Base-by-base conservation (phyloP, 106 monocot genomes). In the Dendrobium chrysotoxum region DNA sequence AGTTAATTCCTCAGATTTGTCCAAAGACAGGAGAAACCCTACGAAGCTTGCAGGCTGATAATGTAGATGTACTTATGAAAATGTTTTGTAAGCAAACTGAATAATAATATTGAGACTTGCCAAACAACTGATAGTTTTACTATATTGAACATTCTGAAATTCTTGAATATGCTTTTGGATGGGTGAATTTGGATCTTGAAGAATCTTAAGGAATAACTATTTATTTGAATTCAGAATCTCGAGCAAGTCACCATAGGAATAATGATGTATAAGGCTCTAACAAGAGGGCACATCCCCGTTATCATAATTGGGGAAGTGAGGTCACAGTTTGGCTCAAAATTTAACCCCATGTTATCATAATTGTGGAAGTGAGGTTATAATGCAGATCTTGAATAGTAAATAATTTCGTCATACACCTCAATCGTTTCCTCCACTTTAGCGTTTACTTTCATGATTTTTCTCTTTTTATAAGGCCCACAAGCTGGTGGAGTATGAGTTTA, bases 231-330 rank as follows among this genome's bases (percentile, higher is more conserved):
- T n/a, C n/a, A n/a, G n/a, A n/a, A n/a, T n/a, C n/a, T n/a, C n/a
- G n/a, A n/a, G n/a, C n/a, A n/a, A 76, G 96, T 97, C 25, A 83
- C 66, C 9, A 92, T 31, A 28, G 96, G 94, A 35, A 97, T 92
- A 75, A 94, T 18, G 38, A 94, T 86, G 73, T 94, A 97, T 12
- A 94, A 79, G 40, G 76, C 77, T 83, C 96, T 92, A 75, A 89
- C 94, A 3, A 97, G 76, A 81, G 90, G 93, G 41, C 96, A 94
- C 96, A 97, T 97, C 94, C 96, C 90, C 86, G 86, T 97, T 94
- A 75, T 82, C 88, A 86, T 97, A 88, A 83, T 50, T 76, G 44
- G 82, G n/a, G n/a, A n/a, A n/a, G n/a, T n/a, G n/a, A n/a, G n/a
- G n/a, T n/a, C n/a, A n/a, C n/a, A n/a, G n/a, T n/a, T 80, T 78